Base-by-base conservation (phyloP, 2,329 filamentous ascomycete genomes). In the Ceratocystis albifundus region DNA sequence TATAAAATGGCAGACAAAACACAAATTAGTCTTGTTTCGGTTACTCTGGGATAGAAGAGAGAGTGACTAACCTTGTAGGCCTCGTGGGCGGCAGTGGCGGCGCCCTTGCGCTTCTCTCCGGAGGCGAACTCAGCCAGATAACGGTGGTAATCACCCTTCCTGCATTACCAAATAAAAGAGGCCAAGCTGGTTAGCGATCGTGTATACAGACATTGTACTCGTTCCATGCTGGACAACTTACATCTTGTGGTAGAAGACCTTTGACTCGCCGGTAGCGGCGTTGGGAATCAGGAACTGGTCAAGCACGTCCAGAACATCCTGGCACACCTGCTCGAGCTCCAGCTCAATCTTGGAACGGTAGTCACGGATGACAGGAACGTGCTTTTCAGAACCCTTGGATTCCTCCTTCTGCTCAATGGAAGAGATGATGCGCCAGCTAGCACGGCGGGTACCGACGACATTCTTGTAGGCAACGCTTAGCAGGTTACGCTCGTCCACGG, bases 231-330 rank as follows among this genome's bases (percentile, higher is more conserved):
- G 44, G 17, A 44, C 36, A 44, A 83, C 89, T 73, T 82, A 96
- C 93, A 97, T 97, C 87, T 97, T 97, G 88, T 96, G 92, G 84
- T 97, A 97, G 80, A 97, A 97, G 77, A 97, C 93, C 87, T 96
- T 97, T 78, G 91, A 96, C 84, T 97, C 93, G 81, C 93, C 93
- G 72, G 90, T 88, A 80, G 94, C 88, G 76, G 93, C 93, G 80
- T 94, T 93, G 79, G 92, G 92, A 76, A 97, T 97, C 75, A 97
- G 84, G 76, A 86, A 87, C 75, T 96, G 83, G 77, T 96, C 92
- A 71, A 97, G 84, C 73, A 97, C 93, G 74, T 96, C 88, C 72
- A 97, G 88, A 72, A 96, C 90, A 82, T 97, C 93, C 82, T 96
- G 87, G 86, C 93, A 97, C 80, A 96, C 90, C 82, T 92, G 89